phyloP scores from a whole-genome alignment of 495 filamentous ascomycete genomes.

The Trichoderma asperelloides region DNA sequence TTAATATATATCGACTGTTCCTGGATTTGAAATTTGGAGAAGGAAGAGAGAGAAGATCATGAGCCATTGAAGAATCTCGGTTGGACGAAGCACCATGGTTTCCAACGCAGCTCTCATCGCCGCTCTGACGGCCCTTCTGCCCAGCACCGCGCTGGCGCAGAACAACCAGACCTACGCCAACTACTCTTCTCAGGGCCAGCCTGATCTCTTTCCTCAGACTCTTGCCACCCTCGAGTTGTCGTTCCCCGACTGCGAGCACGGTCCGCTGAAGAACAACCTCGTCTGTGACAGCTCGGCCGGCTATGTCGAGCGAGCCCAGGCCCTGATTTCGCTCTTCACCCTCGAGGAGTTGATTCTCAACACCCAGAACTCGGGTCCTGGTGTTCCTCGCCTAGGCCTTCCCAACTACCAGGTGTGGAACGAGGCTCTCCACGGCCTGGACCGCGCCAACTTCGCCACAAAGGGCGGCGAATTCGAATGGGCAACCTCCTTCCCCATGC shows the following conservation, averaged over 20 bases:
- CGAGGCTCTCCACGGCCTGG: constrained; percentile 40
- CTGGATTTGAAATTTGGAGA: background rate
- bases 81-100: background rate
- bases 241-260: constrained; percentile 27
- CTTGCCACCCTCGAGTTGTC: background rate
- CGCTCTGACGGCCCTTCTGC: background rate
- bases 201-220: background rate
- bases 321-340: constrained; percentile 31
- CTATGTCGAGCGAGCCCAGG: constrained; percentile 34
- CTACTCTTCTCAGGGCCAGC: background rate
- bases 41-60: background rate
- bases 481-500: constrained; percentile 40
- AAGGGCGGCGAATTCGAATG: constrained; percentile 28
- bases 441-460: constrained; percentile 22
- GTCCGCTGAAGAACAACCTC: constrained; percentile 25
- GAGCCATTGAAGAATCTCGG: background rate
- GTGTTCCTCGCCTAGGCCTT: constrained; percentile 31
- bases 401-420: constrained; percentile 43
- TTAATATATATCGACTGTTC: background rate
- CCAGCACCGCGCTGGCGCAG: background rate
- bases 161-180: constrained; percentile 1
- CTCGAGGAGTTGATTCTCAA: constrained; percentile 34
- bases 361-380: constrained; percentile 28
- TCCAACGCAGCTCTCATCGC: background rate
- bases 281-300: constrained; percentile 41